These are phyloP conservation scores for Monosporascus ibericus DNA, from an alignment of 2,329 filamentous ascomycete species.

Conservation along the genomic window DNA sequence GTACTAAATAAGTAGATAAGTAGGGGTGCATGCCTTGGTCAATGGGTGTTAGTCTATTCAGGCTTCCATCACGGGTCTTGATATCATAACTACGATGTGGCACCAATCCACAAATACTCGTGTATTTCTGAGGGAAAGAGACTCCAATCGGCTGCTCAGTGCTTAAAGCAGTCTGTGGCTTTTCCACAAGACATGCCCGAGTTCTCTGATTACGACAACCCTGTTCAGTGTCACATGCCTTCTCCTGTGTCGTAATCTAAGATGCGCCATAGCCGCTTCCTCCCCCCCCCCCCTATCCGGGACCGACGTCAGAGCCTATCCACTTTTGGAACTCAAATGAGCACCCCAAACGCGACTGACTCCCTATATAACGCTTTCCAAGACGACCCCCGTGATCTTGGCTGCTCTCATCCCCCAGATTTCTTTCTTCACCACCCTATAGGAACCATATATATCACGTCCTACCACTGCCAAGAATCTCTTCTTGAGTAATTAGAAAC, in stretches of 20 bases:
- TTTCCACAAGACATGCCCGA: no score
- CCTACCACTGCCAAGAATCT: not conserved
- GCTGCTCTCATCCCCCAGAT: conserved; percentile 7
- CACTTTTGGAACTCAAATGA: not conserved
- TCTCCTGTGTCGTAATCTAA: not conserved
- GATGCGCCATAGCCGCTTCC: not conserved
- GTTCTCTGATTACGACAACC: not conserved
- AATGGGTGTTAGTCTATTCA: no score
- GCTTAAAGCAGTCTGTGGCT: no score
- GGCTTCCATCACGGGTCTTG: no score
- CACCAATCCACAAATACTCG: not conserved
- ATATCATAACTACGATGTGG: no score
- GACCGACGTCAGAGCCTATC: conserved; percentile 2
- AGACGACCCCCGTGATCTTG: conserved; percentile 4
- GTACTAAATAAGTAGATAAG: not conserved
- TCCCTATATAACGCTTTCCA: conserved; percentile 3
- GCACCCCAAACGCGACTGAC: conserved; percentile 7
- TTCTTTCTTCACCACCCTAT: conserved; percentile 5
- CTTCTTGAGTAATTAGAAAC: not conserved
- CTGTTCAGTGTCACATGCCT: not conserved
- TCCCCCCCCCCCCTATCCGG: not conserved
- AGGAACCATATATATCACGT: conserved; percentile 5
- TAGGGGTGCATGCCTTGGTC: not conserved
- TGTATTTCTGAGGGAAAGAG: not conserved
- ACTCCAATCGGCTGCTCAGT: no score